Evolutionary conservation across 192 early-diverging fungal genomes (phyloP).

Genomic region (Neocallimastix lanati): DNA sequence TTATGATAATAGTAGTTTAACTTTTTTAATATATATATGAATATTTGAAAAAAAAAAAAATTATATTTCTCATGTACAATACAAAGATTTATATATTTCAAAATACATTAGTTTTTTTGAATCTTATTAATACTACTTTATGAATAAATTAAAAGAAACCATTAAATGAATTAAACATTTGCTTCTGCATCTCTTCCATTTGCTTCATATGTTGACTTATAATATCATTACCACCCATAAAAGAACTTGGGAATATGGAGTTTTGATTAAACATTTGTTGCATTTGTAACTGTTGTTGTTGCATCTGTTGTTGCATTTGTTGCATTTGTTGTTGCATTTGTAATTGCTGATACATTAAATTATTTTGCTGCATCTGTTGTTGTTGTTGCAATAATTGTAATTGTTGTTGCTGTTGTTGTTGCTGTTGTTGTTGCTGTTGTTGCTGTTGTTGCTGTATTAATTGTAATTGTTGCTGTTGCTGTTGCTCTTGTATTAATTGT

Average conservation of each 20-base stretch:
- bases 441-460: not conserved
- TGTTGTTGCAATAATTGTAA: not conserved
- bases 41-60: too few species aligned
- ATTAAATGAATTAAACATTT: not conserved
- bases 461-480: not conserved
- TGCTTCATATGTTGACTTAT: not conserved
- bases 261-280: not conserved
- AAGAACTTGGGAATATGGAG: not conserved
- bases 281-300: not conserved
- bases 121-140: too few species aligned
- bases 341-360: not conserved
- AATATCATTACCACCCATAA: not conserved
- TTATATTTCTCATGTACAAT: too few species aligned
- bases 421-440: not conserved
- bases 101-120: not conserved
- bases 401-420: not conserved
- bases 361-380: not conserved
- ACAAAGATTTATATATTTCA: too few species aligned
- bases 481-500: not conserved
- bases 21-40: too few species aligned
- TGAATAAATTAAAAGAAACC: not conserved
- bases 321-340: not conserved
- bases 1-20: too few species aligned
- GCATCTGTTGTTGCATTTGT: not conserved
- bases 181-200: not conserved